Evolutionary conservation across 805 yeast genomes (phyloP), one percentile per base, ranked within the genome.

Genomic region (Teunomyces pallodes): DNA sequence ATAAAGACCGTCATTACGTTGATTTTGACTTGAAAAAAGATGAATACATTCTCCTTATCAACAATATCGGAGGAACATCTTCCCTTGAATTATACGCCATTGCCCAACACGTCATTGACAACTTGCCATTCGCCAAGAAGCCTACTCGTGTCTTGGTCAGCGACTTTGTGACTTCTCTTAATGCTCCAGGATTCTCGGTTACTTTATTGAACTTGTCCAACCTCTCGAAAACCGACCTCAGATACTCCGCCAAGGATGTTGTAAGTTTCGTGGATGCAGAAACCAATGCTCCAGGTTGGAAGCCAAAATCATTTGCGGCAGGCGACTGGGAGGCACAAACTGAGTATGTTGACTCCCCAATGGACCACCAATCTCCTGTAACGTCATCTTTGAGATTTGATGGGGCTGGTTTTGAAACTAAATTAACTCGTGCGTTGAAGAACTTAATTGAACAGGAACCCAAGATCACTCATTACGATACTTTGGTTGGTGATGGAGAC

Each of bases 401-500:
- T 47, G 62, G 63, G 3, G 44, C 47, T 6, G 82, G 80, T 35
- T 84, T 87, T 47, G 70, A 79, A 46, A 62, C 65, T 6, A 68
- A 84, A 5, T 69, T 85, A 38, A 70, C 76, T 26, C 79, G 79
- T n/a, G 67, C 66, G 3, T 56, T 73, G 57, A 30, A 63, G 5
- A 53, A 52, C 9, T 54, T 74, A 39, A 60, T 67, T 5, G 54
- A 63, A 38, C 53, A 57, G 43, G 97, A 91, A 65, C 94, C 96
- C 2, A 79, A 81, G 57, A 86, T 91, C 59, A 91, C 97, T 1
- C 77, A 81, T 47, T 83, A 87, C 55, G 98, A 91, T 60, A 86
- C 95, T 1, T 76, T 83, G 55, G 97, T 92, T 1, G 98, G 98
- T 49, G 98, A 91, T 65, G 98, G 98, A 57, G 98, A 91, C 64